These are phyloP conservation scores for Chaetomiaceae sp. DNA, from an alignment of 2,329 filamentous ascomycete genomes.

Conservation along the genomic window DNA sequence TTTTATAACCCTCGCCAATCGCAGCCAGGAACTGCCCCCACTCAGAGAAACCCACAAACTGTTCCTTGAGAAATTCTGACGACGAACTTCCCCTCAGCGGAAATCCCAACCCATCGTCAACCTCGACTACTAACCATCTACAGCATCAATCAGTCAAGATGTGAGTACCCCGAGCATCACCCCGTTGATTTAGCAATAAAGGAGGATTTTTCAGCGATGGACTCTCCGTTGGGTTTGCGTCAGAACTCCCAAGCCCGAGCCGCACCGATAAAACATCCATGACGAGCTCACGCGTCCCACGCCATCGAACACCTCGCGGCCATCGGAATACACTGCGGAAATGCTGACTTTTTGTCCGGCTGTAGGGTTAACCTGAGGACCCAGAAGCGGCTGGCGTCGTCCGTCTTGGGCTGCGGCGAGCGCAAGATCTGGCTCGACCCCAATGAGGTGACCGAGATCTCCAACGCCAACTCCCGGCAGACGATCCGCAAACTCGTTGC, in stretches of 20 bases:
- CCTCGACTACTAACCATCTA: conserved; percentile 36
- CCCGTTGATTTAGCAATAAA: conserved; percentile 8
- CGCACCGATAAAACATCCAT: conserved; percentile 10
- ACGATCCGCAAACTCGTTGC: conserved; percentile 98
- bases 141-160: conserved; percentile 37
- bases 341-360: conserved; percentile 25
- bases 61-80: conserved; percentile 30
- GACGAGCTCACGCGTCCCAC: conserved; percentile 1
- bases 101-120: conserved; percentile 31
- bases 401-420: conserved; percentile 98
- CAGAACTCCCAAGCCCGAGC: neutral
- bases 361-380: conserved; percentile 98
- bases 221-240: conserved; percentile 15
- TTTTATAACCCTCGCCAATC: conserved; percentile 28
- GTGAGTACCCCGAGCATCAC: conserved; percentile 31
- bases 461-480: conserved; percentile 99
- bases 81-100: conserved; percentile 31
- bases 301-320: conserved; percentile 8
- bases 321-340: conserved; percentile 5
- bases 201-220: conserved; percentile 10
- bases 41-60: conserved; percentile 31
- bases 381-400: conserved; percentile 99
- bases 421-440: conserved; percentile 99
- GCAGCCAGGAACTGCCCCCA: conserved; percentile 21
- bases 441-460: conserved; percentile 98